phyloP scores from a whole-genome alignment of 805 yeast species.

The Wickerhamomyces chambardii region DNA sequence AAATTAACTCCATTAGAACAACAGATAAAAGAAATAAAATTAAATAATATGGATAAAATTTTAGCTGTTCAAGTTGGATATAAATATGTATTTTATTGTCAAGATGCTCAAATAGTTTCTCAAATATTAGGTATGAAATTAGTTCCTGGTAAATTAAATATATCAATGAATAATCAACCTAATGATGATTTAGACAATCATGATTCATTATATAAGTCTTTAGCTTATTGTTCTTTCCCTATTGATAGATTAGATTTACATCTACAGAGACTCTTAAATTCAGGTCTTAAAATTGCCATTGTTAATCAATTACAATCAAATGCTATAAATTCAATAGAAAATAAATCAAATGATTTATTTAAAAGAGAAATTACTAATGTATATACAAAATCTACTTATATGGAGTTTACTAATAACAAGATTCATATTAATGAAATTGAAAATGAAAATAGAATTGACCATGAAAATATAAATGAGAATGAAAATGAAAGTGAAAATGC shows the following conservation, averaged over 20 bases:
- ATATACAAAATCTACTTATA: conserved; percentile 78
- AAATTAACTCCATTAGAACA: conserved; percentile 73
- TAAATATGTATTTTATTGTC: conserved; percentile 79
- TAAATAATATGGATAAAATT: conserved; percentile 52
- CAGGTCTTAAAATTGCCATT: conserved; percentile 78
- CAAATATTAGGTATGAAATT: conserved; percentile 59
- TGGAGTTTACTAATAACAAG: conserved; percentile 32
- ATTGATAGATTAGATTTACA: conserved; percentile 67
- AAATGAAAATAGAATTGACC: too few species aligned
- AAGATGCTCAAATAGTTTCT: conserved; percentile 72
- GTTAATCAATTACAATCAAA: conserved; percentile 82
- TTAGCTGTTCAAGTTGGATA: conserved; percentile 87
- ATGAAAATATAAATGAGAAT: too few species aligned
- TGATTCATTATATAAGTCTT: too few species aligned
- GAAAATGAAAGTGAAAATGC: too few species aligned
- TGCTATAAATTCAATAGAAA: conserved; percentile 48
- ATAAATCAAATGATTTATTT: conserved; percentile 51
- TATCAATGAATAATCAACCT: conserved; percentile 37
- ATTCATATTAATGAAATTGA: too few species aligned
- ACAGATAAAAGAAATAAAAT: conserved; percentile 65
- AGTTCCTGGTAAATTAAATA: conserved; percentile 55
- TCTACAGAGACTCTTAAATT: conserved; percentile 58
- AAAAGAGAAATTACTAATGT: conserved; percentile 60
- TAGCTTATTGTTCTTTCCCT: conserved; percentile 85
- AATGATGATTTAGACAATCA: conserved; percentile 38